A percentile compares a stretch with the other conserved stretches of the same genome.
Conservation (phyloP, 2,329 filamentous ascomycete genomes). For the Domatiomyces globalis region DNA sequence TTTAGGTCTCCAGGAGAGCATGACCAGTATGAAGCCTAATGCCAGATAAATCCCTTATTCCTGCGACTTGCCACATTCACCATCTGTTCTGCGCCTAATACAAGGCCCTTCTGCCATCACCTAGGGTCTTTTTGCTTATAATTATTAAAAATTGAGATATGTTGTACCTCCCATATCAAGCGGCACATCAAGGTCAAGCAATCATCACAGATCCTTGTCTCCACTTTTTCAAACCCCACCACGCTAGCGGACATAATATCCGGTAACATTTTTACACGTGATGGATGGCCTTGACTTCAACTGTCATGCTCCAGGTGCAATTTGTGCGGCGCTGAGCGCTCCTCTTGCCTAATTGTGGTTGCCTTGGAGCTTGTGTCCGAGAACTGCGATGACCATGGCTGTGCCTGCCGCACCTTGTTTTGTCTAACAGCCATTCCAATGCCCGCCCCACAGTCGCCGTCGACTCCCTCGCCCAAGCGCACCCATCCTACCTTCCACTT, state of each 20-base stretch:
- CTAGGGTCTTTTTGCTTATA: no score
- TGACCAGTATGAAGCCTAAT: no score
- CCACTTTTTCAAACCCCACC: not conserved
- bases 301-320: not conserved
- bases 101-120: no score
- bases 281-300: not conserved
- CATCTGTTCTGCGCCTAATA: no score
- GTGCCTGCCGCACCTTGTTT: not conserved
- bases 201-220: not conserved
- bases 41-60: no score
- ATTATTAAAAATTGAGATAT: no score
- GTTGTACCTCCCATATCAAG: no score
- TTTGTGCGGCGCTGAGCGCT: not conserved
- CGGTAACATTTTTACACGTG: not conserved
- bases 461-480: constrained; percentile 4
- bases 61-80: no score
- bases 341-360: not conserved
- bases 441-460: not conserved
- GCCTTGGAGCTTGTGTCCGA: not conserved
- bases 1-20: no score
- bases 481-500: constrained; percentile 22
- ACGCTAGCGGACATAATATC: not conserved
- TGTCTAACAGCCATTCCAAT: not conserved
- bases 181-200: no score
- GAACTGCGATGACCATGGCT: not conserved